These are phyloP conservation scores for Actinomortierella wolfii DNA, from an alignment of 371 early-diverging fungal genomes.

Conservation along the genomic window DNA sequence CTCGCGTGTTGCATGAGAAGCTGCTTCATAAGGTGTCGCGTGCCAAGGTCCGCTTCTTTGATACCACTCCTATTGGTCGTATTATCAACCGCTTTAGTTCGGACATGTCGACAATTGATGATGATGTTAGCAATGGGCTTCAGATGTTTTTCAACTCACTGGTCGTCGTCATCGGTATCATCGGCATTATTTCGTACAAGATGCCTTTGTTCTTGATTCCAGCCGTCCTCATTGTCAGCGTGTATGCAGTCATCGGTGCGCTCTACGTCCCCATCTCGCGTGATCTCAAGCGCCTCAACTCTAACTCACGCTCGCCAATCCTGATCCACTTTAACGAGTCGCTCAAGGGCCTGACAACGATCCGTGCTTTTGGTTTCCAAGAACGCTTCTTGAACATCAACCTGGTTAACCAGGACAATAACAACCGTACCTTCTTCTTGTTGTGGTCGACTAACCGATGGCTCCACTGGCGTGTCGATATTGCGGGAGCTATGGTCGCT, in stretches of 20 bases:
- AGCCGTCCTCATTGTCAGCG: slow-evolving; percentile 29
- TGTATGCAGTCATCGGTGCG: slow-evolving; percentile 58
- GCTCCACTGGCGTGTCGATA: slow-evolving; percentile 79
- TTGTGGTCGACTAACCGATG: slow-evolving; percentile 76
- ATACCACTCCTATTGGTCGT: slow-evolving; percentile 85
- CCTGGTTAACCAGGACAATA: slow-evolving; percentile 49
- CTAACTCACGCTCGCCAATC: slow-evolving; percentile 76
- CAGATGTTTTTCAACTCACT: slow-evolving; percentile 48
- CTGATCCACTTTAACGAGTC: slow-evolving; percentile 81
- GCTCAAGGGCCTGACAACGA: slow-evolving; percentile 45
- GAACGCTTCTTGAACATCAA: slow-evolving; percentile 49
- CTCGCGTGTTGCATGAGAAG: slow-evolving; percentile 49
- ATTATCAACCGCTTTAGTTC: slow-evolving; percentile 85
- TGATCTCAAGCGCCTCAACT: slow-evolving; percentile 82
- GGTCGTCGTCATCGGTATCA: slow-evolving; percentile 62
- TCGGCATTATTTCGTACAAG: slow-evolving; percentile 64
- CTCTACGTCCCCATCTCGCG: slow-evolving; percentile 75
- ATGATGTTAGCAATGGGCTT: slow-evolving; percentile 52
- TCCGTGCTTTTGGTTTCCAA: slow-evolving; percentile 55
- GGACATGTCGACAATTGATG: slow-evolving; percentile 58
- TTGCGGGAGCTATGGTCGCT: slow-evolving; percentile 71
- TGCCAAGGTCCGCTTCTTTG: slow-evolving; percentile 80
- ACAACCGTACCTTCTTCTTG: slow-evolving; percentile 69
- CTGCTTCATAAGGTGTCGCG: slow-evolving; percentile 57
- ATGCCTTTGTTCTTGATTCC: slow-evolving; percentile 66